Conservation (phyloP, 345 rosid genomes). For the Adansonia digitata region DNA sequence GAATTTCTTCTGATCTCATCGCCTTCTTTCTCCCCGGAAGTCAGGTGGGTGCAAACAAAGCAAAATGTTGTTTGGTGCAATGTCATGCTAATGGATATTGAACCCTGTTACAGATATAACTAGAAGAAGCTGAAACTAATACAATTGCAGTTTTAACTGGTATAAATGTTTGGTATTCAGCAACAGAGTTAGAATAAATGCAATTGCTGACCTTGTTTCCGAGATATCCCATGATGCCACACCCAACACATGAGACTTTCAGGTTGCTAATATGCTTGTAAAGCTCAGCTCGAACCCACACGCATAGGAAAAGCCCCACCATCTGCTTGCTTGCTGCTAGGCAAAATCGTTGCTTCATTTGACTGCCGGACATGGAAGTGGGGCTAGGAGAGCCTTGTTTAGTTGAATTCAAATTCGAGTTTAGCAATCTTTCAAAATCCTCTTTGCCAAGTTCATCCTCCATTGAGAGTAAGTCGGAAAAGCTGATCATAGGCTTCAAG, state of each 20-base stretch:
- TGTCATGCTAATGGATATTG: slow-evolving; percentile 80
- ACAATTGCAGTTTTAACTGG: background rate
- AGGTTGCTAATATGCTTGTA: slow-evolving; percentile 47
- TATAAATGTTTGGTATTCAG: too few species aligned
- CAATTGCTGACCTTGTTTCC: slow-evolving; percentile 70
- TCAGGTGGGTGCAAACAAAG: slow-evolving; percentile 84
- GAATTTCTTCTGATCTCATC: slow-evolving; percentile 72
- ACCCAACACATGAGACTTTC: slow-evolving; percentile 85
- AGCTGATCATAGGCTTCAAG: slow-evolving; percentile 41
- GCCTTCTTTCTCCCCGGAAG: slow-evolving; percentile 92
- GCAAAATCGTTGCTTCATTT: slow-evolving; percentile 31
- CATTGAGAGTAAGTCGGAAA: slow-evolving; percentile 43
- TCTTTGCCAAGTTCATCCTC: slow-evolving; percentile 43
- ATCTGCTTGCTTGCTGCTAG: slow-evolving; percentile 89
- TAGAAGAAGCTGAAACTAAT: background rate
- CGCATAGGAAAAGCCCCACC: slow-evolving; percentile 87
- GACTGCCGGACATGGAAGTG: slow-evolving; percentile 20
- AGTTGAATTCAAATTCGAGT: background rate
- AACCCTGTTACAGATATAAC: slow-evolving; percentile 53
- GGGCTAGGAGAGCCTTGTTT: slow-evolving; percentile 26
- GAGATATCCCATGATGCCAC: slow-evolving; percentile 94
- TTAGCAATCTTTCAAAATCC: slow-evolving; percentile 24
- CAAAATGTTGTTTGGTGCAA: slow-evolving; percentile 64
- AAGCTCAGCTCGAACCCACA: slow-evolving; percentile 74
- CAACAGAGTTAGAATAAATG: background rate